phyloP scores from a whole-genome alignment of 2,329 filamentous ascomycete species.

The Bipolaris zeicola region DNA sequence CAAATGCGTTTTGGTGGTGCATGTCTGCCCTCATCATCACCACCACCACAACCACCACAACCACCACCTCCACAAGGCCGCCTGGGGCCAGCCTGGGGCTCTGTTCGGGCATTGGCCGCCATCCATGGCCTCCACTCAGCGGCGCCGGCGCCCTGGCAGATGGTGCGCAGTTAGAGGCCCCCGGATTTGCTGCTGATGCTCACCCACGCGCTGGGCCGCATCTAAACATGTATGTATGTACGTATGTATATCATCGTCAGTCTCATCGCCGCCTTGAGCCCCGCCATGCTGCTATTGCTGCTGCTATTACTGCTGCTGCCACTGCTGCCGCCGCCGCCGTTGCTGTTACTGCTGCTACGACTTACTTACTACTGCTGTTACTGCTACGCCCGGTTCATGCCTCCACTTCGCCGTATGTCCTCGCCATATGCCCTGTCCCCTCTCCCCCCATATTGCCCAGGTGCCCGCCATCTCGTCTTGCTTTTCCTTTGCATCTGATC shows the following conservation, averaged over 20 bases:
- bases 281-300: not conserved
- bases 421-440: constrained; percentile 5
- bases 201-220: constrained; percentile 23
- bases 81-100: constrained; percentile 30
- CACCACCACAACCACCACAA: constrained; percentile 6
- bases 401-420: constrained; percentile 8
- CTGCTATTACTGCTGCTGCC: constrained; percentile 10
- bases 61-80: constrained; percentile 14
- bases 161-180: no score
- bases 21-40: constrained; percentile 24
- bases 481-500: constrained; percentile 33
- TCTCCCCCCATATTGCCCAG: constrained; percentile 15
- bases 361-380: not conserved
- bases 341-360: not conserved
- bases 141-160: constrained; percentile 17
- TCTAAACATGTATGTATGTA: not conserved
- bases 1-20: constrained; percentile 2
- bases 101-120: constrained; percentile 37
- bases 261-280: constrained; percentile 32
- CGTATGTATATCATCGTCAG: constrained; percentile 33
- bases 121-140: constrained; percentile 26
- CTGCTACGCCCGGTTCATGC: constrained; percentile 16
- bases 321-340: not conserved
- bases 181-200: constrained; percentile 30
- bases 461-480: constrained; percentile 12